Base-by-base conservation (phyloP, 208 protist genomes). In the Porcisia deanei region DNA sequence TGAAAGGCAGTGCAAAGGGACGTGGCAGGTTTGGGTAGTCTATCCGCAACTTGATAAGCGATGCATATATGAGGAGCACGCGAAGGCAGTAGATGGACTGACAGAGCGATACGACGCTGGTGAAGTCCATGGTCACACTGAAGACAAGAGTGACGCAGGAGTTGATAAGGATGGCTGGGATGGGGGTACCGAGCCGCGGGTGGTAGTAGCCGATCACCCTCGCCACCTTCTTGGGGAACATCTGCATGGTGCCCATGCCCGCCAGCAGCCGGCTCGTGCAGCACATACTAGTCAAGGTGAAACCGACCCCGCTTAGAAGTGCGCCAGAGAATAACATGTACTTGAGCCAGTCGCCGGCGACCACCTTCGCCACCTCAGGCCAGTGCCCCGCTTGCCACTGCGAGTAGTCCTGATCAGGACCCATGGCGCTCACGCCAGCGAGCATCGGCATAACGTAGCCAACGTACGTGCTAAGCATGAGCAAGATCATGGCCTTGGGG, bases 211-310 rank as follows among this genome's bases (percentile, higher is more conserved):
- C 89, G 67, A 96, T 89, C 57, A 96, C 70, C 52, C 91, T 85
- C 12, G 89, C 93, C 30, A 96, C 68, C 63, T 88, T 91, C 73
- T 85, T 85, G 12, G 88, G 91, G 73, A 96, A 96, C 79, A 96
- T 92, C 63, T 96, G 75, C 91, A 96, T 96, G 39, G 88, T 93
- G 22, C 91, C 91, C 86, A 96, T 91, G 54, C 91, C 91, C 7
- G 89, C 91, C 57, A 96, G 71, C 73, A 94, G 77, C 14, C 91
- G 87, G 71, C 91, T 96, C 14, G 91, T 96, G 76, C 89, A 94
- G 82, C 91, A 96, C 87, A 96, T 92, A 52, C 85, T 87, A 3
- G 91, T 96, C 39, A 96, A 80, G 22, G 91, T 94, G 76, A 96
- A 93, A 74, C 91, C 91, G 14, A 93, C 30, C 39, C 91, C 89